These are phyloP conservation scores for Penicilliopsis zonata DNA, from an alignment of 495 filamentous ascomycete genomes.

Conservation along the genomic window DNA sequence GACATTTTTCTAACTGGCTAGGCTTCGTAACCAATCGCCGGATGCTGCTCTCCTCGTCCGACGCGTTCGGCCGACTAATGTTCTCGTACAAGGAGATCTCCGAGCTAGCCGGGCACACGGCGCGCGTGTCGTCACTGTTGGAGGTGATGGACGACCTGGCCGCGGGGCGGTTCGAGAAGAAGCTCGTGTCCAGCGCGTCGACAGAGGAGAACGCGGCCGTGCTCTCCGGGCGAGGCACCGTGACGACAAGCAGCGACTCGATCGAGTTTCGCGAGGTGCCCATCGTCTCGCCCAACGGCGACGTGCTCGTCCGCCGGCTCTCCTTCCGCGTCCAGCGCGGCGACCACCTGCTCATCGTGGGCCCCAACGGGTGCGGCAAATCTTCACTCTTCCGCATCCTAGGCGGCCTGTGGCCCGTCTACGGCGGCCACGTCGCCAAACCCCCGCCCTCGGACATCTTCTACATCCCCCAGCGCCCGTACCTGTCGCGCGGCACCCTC, in stretches of 20 bases:
- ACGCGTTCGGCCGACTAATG: constrained; percentile 94
- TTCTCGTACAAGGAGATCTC: constrained; percentile 97
- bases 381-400: constrained; percentile 92
- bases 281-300: constrained; percentile 95
- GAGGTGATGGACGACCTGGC: constrained; percentile 92
- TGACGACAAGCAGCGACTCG: constrained; percentile 65
- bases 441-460: constrained; percentile 86
- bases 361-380: constrained; percentile 95
- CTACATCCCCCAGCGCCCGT: constrained; percentile 95
- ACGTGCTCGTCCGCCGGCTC: constrained; percentile 71
- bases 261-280: constrained; percentile 88
- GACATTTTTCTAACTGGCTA: constrained; percentile 8
- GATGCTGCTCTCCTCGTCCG: constrained; percentile 81
- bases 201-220: constrained; percentile 68
- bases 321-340: constrained; percentile 77
- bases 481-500: constrained; percentile 76
- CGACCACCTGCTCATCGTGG: constrained; percentile 88
- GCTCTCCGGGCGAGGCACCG: constrained; percentile 62
- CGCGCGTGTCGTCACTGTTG: constrained; percentile 74
- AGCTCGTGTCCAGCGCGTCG: constrained; percentile 77
- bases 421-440: constrained; percentile 84
- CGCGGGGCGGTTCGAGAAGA: constrained; percentile 85
- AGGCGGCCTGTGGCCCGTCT: constrained; percentile 96
- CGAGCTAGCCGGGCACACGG: constrained; percentile 88
- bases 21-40: constrained; percentile 88